These are phyloP conservation scores for Phytophthora vignae DNA, from an alignment of 352 stramenopile genomes.

Conservation along the genomic window DNA sequence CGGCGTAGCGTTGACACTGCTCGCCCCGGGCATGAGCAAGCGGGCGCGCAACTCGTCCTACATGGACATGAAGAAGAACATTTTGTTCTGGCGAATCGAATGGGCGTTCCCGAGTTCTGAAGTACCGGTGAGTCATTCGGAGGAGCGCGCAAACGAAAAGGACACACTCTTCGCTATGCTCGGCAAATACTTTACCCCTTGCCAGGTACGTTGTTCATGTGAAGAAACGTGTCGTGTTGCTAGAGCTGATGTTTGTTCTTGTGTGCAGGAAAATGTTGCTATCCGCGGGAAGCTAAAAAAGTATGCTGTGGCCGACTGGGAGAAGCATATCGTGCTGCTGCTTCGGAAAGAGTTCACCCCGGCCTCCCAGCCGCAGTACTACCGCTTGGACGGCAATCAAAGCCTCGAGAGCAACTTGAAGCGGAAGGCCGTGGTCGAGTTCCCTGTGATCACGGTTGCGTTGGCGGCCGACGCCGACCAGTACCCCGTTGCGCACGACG, in stretches of 20 bases:
- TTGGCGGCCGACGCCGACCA: conserved; percentile 50
- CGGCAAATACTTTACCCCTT: conserved; percentile 63
- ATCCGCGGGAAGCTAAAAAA: conserved; percentile 77
- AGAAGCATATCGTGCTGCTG: conserved; percentile 64
- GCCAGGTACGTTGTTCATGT: conserved; percentile 44
- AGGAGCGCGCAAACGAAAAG: conserved; percentile 61
- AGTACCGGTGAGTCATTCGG: conserved; percentile 51
- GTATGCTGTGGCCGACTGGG: conserved; percentile 66
- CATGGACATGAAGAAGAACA: conserved; percentile 70
- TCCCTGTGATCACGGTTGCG: conserved; percentile 74
- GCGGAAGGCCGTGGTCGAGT: conserved; percentile 83
- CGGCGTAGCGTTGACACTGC: conserved; percentile 70
- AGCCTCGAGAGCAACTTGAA: conserved; percentile 79
- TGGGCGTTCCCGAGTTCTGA: conserved; percentile 72
- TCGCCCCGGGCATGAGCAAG: conserved; percentile 87
- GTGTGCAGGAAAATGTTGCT: conserved; percentile 68
- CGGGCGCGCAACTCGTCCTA: conserved; percentile 77
- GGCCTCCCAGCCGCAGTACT: conserved; percentile 75
- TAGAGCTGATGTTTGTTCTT: conserved; percentile 1
- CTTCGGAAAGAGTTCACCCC: conserved; percentile 83
- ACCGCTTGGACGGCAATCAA: conserved; percentile 66
- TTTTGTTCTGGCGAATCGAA: conserved; percentile 82
- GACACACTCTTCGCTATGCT: conserved; percentile 69
- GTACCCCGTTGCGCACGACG: conserved; percentile 70
- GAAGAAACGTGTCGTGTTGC: not conserved